Evolutionary conservation across 1,284 basidiomycete species (phyloP).

Genomic region (Neonothopanus nambi): DNA sequence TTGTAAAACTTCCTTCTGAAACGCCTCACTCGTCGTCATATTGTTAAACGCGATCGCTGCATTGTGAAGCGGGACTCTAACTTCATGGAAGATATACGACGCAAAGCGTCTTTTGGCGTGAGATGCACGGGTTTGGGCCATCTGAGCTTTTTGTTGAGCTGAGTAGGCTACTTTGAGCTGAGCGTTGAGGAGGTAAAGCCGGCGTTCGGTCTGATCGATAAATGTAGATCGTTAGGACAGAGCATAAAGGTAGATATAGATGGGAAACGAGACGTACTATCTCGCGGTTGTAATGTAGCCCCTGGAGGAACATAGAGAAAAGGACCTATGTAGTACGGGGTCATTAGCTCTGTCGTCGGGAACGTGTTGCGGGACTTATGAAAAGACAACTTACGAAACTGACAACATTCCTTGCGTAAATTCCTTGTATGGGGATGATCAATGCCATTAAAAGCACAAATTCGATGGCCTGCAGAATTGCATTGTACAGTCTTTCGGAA

Average conservation of each 20-base stretch:
- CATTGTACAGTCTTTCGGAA: constrained; percentile 24
- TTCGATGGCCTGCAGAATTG: constrained; percentile 21
- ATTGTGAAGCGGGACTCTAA: constrained; percentile 57
- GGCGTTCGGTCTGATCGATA: constrained; percentile 36
- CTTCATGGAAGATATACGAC: constrained; percentile 35
- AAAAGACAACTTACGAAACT: constrained; percentile 21
- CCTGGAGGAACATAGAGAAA: constrained; percentile 32
- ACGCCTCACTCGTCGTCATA: constrained; percentile 20
- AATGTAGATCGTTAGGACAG: not conserved
- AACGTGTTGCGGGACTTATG: not conserved
- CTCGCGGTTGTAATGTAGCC: constrained; percentile 33
- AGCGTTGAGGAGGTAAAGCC: constrained; percentile 48
- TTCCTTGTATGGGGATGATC: constrained; percentile 27
- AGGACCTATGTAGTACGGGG: not conserved
- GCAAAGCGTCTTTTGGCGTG: constrained; percentile 30
- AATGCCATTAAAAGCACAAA: constrained; percentile 23
- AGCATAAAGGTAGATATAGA: constrained; percentile 6
- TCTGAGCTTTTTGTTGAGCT: constrained; percentile 52
- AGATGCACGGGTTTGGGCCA: constrained; percentile 44
- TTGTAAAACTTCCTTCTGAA: constrained; percentile 16
- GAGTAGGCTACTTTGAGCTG: constrained; percentile 48
- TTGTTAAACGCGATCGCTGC: constrained; percentile 29
- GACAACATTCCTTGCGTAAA: constrained; percentile 29
- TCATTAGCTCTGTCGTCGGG: not conserved
- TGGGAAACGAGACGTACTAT: constrained; percentile 19